Evolutionary conservation across 208 protist genomes (phyloP).

Genomic region (Trypanosoma boissoni): DNA sequence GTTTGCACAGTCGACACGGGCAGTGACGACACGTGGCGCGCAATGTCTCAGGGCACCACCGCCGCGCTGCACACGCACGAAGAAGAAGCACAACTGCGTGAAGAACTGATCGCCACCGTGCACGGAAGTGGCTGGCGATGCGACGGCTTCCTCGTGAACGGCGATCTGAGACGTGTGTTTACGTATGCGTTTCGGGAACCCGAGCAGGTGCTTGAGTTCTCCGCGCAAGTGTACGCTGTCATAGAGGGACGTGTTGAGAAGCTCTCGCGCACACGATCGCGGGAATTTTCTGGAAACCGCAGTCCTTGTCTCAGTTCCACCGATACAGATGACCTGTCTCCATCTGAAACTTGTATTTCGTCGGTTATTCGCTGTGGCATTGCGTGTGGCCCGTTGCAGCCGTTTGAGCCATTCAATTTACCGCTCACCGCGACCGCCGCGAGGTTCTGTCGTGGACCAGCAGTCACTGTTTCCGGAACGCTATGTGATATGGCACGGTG

Average conservation of each 20-base stretch:
- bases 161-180: slow-evolving; percentile 74
- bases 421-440: not conserved
- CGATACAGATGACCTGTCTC: no score
- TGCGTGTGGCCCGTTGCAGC: slow-evolving; percentile 8
- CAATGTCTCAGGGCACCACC: slow-evolving; percentile 29
- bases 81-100: slow-evolving; percentile 47
- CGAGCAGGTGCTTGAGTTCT: slow-evolving; percentile 73
- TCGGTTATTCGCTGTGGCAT: slow-evolving; percentile 74
- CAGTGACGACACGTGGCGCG: slow-evolving; percentile 57
- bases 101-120: slow-evolving; percentile 41
- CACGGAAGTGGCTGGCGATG: slow-evolving; percentile 52
- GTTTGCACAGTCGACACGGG: slow-evolving; percentile 79
- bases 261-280: no score
- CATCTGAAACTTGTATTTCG: no score
- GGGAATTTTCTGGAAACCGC: no score
- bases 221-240: slow-evolving; percentile 66
- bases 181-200: slow-evolving; percentile 81
- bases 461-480: slow-evolving; percentile 62
- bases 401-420: slow-evolving; percentile 6
- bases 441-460: slow-evolving; percentile 23
- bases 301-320: no score
- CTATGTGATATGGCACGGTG: slow-evolving; percentile 62
- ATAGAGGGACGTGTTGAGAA: slow-evolving; percentile 12
- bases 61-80: slow-evolving; percentile 7
- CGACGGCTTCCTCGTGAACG: slow-evolving; percentile 80